Evolutionary conservation across 2,329 filamentous ascomycete genomes (phyloP).

Genomic region (Talaromyces sp.): DNA sequence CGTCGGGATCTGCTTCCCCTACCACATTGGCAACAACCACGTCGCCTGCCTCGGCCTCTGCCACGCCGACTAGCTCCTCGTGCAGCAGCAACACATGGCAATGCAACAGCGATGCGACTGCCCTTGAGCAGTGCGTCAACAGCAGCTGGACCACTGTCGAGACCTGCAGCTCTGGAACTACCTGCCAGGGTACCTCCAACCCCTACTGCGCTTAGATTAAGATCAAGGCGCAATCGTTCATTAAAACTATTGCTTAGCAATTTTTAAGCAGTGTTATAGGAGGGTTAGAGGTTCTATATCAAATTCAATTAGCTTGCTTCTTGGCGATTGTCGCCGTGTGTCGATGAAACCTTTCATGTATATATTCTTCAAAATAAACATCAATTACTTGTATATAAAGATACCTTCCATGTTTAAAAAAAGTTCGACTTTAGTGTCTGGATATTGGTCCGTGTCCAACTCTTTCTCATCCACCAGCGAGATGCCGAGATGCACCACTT

Average conservation of each 20-base stretch:
- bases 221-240: too few species aligned
- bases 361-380: neutral
- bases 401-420: too few species aligned
- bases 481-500: neutral
- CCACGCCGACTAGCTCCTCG: constrained; percentile 1
- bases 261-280: neutral
- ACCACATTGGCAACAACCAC: constrained; percentile 4
- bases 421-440: too few species aligned
- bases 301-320: neutral
- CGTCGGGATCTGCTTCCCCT: neutral
- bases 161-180: constrained; percentile 1
- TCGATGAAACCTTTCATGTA: neutral
- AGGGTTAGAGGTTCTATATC: neutral
- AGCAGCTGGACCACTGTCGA: constrained; percentile 1
- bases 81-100: constrained; percentile 6
- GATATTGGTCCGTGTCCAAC: too few species aligned
- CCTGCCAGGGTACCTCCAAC: constrained; percentile 4
- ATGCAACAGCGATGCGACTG: neutral
- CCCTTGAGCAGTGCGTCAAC: constrained; percentile 5
- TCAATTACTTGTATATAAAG: too few species aligned
- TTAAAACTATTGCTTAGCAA: neutral
- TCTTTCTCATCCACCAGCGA: neutral
- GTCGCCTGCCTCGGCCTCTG: neutral
- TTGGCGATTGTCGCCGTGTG: neutral
- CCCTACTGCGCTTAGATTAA: constrained; percentile 6